These are phyloP conservation scores for Rhynchosporium agropyri DNA, from an alignment of 2,329 filamentous ascomycete genomes.

Conservation along the genomic window DNA sequence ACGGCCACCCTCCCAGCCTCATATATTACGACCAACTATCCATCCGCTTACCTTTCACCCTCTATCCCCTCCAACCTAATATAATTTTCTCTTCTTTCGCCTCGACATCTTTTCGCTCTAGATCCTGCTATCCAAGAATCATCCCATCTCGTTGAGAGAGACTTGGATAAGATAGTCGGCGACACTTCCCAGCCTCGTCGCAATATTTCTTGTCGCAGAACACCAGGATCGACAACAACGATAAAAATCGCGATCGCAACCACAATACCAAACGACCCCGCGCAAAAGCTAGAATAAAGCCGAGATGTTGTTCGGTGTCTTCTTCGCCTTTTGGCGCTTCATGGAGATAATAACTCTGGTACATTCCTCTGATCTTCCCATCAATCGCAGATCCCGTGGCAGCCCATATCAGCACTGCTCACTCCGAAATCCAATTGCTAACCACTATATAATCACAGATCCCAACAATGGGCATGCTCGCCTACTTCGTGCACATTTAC, in stretches of 20 bases:
- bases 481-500: constrained; percentile 66
- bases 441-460: constrained; percentile 49
- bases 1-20: constrained; percentile 13
- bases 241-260: background rate
- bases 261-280: constrained; percentile 6
- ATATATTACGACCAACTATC: constrained; percentile 1
- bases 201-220: background rate
- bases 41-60: background rate
- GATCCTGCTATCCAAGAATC: background rate
- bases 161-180: background rate
- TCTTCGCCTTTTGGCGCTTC: constrained; percentile 66
- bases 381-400: background rate
- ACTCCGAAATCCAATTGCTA: background rate
- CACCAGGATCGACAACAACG: background rate
- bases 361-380: constrained; percentile 38
- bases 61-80: background rate
- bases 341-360: constrained; percentile 65
- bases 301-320: constrained; percentile 62
- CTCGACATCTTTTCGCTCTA: background rate
- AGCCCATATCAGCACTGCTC: background rate
- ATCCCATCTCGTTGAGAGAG: constrained; percentile 4
- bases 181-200: constrained; percentile 3
- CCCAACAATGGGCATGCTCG: constrained; percentile 66
- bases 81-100: background rate
- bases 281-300: constrained; percentile 12